phyloP scores from a whole-genome alignment of 345 rosid genomes.

The Murraya koenigii region DNA sequence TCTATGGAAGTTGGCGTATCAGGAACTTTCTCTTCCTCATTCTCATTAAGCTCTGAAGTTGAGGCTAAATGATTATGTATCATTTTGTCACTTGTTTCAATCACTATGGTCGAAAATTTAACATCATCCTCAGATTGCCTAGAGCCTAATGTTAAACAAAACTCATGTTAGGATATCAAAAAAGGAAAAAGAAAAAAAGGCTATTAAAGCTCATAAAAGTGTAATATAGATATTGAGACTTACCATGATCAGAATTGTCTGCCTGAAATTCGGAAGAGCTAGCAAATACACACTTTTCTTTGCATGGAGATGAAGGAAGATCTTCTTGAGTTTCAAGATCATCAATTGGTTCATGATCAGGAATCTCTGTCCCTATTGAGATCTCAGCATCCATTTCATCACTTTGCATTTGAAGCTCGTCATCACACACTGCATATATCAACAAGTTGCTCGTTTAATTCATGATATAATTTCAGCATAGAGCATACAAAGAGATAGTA shows the following conservation, averaged over 20 bases:
- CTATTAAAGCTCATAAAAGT: background rate
- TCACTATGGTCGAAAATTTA: slow-evolving; percentile 42
- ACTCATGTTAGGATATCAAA: background rate
- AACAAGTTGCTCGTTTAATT: slow-evolving; percentile 1
- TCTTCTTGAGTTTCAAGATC: slow-evolving; percentile 36
- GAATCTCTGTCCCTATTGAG: slow-evolving; percentile 87
- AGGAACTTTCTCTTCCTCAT: slow-evolving; percentile 60
- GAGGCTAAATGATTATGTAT: slow-evolving; percentile 22
- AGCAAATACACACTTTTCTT: slow-evolving; percentile 25
- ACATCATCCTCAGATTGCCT: slow-evolving; percentile 38
- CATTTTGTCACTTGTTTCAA: slow-evolving; percentile 32
- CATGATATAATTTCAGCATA: slow-evolving; percentile 2
- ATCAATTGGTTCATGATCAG: slow-evolving; percentile 66
- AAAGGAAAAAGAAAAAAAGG: background rate
- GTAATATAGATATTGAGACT: slow-evolving; percentile 11
- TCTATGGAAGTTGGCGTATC: slow-evolving; percentile 61
- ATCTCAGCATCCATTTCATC: slow-evolving; percentile 70
- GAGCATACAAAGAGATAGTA: background rate
- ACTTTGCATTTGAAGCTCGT: slow-evolving; percentile 32
- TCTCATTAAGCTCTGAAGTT: slow-evolving; percentile 40
- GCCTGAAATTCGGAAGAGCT: slow-evolving; percentile 20
- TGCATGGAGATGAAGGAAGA: slow-evolving; percentile 20
- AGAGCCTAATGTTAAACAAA: slow-evolving; percentile 20
- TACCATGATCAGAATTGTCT: slow-evolving; percentile 35
- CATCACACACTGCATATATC: slow-evolving; percentile 39